Conservation (phyloP, 805 yeast genomes). For the Wickerhamiella sergipiensis region DNA sequence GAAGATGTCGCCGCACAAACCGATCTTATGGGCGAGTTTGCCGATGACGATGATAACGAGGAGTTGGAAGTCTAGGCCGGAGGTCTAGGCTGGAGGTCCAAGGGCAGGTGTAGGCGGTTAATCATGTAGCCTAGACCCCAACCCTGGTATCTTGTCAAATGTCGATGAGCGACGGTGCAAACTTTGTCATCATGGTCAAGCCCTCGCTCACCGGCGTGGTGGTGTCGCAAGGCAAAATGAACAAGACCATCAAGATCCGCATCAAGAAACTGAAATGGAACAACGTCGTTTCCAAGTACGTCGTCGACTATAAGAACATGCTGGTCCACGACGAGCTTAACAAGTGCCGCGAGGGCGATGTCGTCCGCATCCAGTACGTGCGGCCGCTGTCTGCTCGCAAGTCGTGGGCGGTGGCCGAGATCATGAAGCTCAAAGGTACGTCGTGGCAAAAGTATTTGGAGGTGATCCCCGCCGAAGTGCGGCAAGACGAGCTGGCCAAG, state of each 20-base stretch:
- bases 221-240: slow-evolving; percentile 91
- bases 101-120: too few relatives aligned
- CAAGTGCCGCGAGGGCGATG: slow-evolving; percentile 85
- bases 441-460: slow-evolving; percentile 71
- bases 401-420: slow-evolving; percentile 83
- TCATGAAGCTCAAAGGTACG: slow-evolving; percentile 78
- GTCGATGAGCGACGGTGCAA: neutral
- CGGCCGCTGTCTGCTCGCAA: slow-evolving; percentile 75
- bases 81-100: too few relatives aligned
- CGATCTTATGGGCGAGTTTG: slow-evolving; percentile 17
- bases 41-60: slow-evolving; percentile 19
- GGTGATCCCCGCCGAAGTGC: slow-evolving; percentile 55
- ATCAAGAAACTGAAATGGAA: slow-evolving; percentile 68
- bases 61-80: slow-evolving; percentile 13
- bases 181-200: slow-evolving; percentile 52
- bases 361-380: slow-evolving; percentile 75
- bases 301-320: slow-evolving; percentile 66
- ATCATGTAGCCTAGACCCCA: too few relatives aligned
- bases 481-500: slow-evolving; percentile 48
- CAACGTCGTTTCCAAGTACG: slow-evolving; percentile 36
- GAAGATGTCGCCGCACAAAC: slow-evolving; percentile 15
- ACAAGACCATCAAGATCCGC: slow-evolving; percentile 86
- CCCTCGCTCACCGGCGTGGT: slow-evolving; percentile 88
- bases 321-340: slow-evolving; percentile 90
- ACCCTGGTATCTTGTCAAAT: neutral